Evolutionary conservation across 2,329 filamentous ascomycete genomes (phyloP).

Genomic region (Orbilia oligospora): DNA sequence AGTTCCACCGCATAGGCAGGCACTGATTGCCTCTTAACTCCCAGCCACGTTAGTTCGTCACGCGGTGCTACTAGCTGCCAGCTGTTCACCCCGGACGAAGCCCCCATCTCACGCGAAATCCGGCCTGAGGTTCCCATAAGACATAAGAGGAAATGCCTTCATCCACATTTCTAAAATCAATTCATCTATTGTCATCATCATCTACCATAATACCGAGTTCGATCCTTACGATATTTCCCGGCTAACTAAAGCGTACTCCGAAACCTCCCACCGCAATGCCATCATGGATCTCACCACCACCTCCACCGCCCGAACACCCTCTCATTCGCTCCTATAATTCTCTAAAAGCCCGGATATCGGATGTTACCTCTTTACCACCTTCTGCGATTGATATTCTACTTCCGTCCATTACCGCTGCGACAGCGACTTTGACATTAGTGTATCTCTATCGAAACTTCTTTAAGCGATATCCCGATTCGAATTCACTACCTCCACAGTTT

Average conservation of each 20-base stretch:
- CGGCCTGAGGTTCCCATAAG: background rate
- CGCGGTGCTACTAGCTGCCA: conserved; percentile 42
- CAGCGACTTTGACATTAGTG: conserved; percentile 71
- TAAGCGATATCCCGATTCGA: conserved; percentile 83
- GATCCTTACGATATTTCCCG: conserved; percentile 17
- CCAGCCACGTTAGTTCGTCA: conserved; percentile 18
- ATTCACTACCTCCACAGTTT: conserved; percentile 80
- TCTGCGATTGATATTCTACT: conserved; percentile 54
- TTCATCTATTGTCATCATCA: background rate
- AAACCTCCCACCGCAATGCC: conserved; percentile 22
- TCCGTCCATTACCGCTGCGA: conserved; percentile 68
- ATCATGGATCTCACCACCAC: conserved; percentile 52
- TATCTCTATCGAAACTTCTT: conserved; percentile 82
- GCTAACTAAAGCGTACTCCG: background rate
- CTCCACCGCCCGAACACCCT: conserved; percentile 40
- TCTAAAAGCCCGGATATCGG: conserved; percentile 36
- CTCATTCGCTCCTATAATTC: conserved; percentile 36
- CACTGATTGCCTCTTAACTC: background rate
- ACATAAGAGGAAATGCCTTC: conserved; percentile 36
- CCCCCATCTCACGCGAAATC: conserved; percentile 7
- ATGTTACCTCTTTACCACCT: conserved; percentile 41
- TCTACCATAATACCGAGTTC: background rate
- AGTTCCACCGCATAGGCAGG: conserved; percentile 1
- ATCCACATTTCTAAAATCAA: background rate
- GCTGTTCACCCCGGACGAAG: conserved; percentile 41